Evolutionary conservation across 768 basidiomycete genomes (phyloP).

Genomic region (Lactarius hengduanensis): DNA sequence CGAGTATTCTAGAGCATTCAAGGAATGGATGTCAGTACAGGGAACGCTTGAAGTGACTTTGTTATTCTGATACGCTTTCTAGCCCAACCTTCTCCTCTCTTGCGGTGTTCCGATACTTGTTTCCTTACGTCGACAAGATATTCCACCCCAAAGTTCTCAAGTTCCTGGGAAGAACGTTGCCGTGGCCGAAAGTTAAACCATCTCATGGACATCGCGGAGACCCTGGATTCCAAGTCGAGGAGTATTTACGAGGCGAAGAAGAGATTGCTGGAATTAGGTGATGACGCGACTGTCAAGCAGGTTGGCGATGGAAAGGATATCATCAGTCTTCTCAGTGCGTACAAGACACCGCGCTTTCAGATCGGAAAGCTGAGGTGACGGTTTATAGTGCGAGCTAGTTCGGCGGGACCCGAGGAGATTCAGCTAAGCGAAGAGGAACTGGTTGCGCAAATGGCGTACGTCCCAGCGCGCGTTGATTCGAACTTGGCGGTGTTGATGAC

Average conservation of each 20-base stretch:
- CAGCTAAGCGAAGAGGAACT: slow-evolving; percentile 38
- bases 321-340: slow-evolving; percentile 46
- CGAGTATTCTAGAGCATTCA: slow-evolving; percentile 15
- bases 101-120: not conserved
- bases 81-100: slow-evolving; percentile 23
- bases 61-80: not conserved
- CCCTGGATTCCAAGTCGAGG: slow-evolving; percentile 39
- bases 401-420: slow-evolving; percentile 36
- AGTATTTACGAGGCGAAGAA: slow-evolving; percentile 34
- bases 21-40: slow-evolving; percentile 21
- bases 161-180: slow-evolving; percentile 36
- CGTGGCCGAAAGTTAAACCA: slow-evolving; percentile 36
- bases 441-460: slow-evolving; percentile 37
- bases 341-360: not conserved
- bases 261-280: slow-evolving; percentile 36
- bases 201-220: slow-evolving; percentile 38
- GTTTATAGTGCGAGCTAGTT: slow-evolving; percentile 41
- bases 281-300: slow-evolving; percentile 36
- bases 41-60: not conserved
- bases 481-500: not conserved
- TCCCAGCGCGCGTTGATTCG: not conserved
- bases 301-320: slow-evolving; percentile 45
- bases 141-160: slow-evolving; percentile 33
- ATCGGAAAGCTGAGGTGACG: slow-evolving; percentile 3
- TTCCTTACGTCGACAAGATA: slow-evolving; percentile 20